phyloP scores from a whole-genome alignment of 2,329 filamentous ascomycete species.

The Colletotrichum agaves region DNA sequence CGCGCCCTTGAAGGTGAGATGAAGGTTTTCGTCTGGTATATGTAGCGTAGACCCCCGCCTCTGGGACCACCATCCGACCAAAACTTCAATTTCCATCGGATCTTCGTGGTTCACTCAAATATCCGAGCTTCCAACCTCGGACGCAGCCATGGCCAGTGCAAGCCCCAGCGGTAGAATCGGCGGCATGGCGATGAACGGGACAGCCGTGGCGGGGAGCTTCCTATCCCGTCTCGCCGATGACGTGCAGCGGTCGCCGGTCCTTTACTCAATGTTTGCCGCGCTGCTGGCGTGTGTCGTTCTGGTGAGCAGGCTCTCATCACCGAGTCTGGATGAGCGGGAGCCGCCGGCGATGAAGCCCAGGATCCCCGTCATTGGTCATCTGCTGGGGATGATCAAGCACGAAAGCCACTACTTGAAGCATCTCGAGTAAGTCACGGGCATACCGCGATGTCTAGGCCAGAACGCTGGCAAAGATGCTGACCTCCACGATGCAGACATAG shows the following conservation, averaged over 20 bases:
- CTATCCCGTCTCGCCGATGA: conserved; percentile 2
- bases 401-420: conserved; percentile 50
- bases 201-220: conserved; percentile 5
- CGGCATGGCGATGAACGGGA: conserved; percentile 5
- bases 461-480: background rate
- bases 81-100: no score
- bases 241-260: conserved; percentile 2
- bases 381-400: conserved; percentile 53
- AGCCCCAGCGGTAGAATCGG: background rate
- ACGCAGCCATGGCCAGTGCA: background rate
- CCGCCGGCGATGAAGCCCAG: conserved; percentile 53
- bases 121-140: background rate
- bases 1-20: background rate
- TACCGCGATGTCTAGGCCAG: no score
- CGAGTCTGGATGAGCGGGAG: conserved; percentile 48
- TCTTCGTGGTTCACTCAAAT: rapidly evolving
- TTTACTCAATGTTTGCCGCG: background rate
- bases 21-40: background rate
- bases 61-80: no score
- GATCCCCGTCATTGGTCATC: conserved; percentile 59
- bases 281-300: conserved; percentile 3
- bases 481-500: conserved; percentile 37
- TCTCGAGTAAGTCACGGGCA: conserved; percentile 47
- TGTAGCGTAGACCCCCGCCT: background rate
- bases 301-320: background rate